Conservation (phyloP, 139 green algal species). For the Micractinium conductrix region DNA sequence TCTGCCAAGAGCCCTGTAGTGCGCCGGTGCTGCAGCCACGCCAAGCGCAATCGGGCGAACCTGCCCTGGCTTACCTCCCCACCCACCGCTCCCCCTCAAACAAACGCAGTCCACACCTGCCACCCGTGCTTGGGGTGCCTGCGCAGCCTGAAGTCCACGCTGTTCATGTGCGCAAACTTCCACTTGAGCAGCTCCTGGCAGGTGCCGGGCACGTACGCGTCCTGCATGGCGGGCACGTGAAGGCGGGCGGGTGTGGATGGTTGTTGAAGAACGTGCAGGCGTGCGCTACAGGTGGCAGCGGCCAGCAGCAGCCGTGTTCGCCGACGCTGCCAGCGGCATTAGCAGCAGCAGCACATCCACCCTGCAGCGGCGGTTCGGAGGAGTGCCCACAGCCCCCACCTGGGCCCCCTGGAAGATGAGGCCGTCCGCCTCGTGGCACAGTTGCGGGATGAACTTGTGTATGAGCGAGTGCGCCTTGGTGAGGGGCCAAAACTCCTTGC, state of each 20-base stretch:
- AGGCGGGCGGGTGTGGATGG: neutral
- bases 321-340: no score
- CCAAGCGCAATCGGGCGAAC: no score
- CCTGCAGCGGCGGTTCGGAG: no score
- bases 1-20: no score
- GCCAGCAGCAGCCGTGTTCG: no score
- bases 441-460: conserved; percentile 75
- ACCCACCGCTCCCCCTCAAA: no score
- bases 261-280: no score
- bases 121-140: conserved; percentile 9
- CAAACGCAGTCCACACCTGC: no score
- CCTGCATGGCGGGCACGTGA: conserved; percentile 36
- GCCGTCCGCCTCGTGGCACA: conserved; percentile 94
- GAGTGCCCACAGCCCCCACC: neutral
- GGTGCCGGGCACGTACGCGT: conserved; percentile 83
- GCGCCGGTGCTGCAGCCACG: no score
- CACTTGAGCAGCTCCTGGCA: conserved; percentile 95
- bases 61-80: no score
- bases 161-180: conserved; percentile 97
- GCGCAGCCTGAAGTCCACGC: conserved; percentile 90
- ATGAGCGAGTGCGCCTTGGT: conserved; percentile 59
- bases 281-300: no score
- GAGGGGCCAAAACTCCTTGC: conserved; percentile 93
- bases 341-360: no score
- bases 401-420: conserved; percentile 87